Evolutionary conservation across 495 filamentous ascomycete species (phyloP), one percentile per base, ranked within the genome.

Genomic region (Parmelia sp.): DNA sequence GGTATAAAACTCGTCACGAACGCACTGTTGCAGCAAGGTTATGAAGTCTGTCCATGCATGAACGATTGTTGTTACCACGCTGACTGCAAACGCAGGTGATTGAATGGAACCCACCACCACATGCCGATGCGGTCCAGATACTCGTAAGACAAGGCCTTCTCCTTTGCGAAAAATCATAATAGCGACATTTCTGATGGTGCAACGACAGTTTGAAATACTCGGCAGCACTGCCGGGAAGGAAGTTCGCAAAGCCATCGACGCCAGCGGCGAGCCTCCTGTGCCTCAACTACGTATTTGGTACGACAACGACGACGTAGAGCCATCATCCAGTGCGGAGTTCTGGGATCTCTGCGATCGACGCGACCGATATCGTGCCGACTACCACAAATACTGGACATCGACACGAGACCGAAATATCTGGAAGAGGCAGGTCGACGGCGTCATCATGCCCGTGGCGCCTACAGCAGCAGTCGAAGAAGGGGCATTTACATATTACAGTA

Each of bases 71-170:
- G 15, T 14, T 3, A 4, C 27, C 4, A 55, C 23, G 42, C 37
- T 12, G 19, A 31, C 21, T 14, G 21, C 29, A 37, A 23, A 37
- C 9, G 0, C 33, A 80, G 77, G 71, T 84, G 15, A 76, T 88
- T 44, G 74, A 81, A n/a, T 88, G 85, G 85, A 75, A 73, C n/a
- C 84, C 84, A 8, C 82, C 83, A 0, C 75, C 79, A n/a, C 82
- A 85, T 53, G 36, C 58, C 0, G 69, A 56, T n/a, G 74, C 73
- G 1, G 37, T 63, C 10, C 65, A 72, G 21, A 65, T 80, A 29
- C 66, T 63, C 55, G 80, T 82, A 27, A 19, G 68, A 3, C 39
- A 10, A 40, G 39, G 9, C 5, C 6, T 6, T 11, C 36, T 11
- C 5, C 5, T 37, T 37, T 37, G 36, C 5, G 36, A 37, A 6